A percentile compares a stretch with the other conserved stretches of the same genome.
phyloP scores from a whole-genome alignment of 257 asterid genomes.

The Solanum virginianum region DNA sequence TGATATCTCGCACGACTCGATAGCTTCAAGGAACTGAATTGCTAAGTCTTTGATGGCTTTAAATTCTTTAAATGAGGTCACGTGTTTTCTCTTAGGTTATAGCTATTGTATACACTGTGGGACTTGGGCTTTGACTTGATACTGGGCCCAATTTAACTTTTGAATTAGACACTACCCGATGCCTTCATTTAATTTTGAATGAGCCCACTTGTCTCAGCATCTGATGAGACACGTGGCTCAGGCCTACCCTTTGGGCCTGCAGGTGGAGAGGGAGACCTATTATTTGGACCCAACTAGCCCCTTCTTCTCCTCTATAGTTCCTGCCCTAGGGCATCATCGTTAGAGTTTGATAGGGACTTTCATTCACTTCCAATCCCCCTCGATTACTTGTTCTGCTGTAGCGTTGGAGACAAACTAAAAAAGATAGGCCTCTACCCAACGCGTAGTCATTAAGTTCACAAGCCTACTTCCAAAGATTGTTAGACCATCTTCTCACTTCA shows the following conservation, averaged over 20 bases:
- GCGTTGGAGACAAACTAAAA: neutral
- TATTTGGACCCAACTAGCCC: neutral
- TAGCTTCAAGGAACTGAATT: neutral
- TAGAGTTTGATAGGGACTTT: too few species aligned
- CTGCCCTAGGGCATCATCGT: neutral
- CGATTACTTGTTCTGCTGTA: neutral
- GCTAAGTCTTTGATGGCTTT: neutral
- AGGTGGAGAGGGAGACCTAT: neutral
- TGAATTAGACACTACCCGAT: neutral
- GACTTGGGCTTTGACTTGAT: neutral
- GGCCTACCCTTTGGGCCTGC: neutral
- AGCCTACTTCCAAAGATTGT: neutral
- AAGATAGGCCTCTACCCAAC: neutral
- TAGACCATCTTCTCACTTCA: neutral
- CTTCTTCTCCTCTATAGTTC: neutral
- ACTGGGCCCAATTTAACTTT: neutral
- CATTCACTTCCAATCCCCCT: neutral
- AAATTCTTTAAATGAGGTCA: neutral
- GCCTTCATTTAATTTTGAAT: neutral
- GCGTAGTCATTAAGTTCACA: neutral
- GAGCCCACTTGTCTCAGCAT: neutral
- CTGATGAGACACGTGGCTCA: neutral
- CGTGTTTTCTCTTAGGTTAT: neutral
- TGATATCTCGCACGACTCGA: neutral
- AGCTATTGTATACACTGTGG: neutral